phyloP scores from a whole-genome alignment of 108 stramenopile species.

The Pseudonitzschia multiseries region DNA sequence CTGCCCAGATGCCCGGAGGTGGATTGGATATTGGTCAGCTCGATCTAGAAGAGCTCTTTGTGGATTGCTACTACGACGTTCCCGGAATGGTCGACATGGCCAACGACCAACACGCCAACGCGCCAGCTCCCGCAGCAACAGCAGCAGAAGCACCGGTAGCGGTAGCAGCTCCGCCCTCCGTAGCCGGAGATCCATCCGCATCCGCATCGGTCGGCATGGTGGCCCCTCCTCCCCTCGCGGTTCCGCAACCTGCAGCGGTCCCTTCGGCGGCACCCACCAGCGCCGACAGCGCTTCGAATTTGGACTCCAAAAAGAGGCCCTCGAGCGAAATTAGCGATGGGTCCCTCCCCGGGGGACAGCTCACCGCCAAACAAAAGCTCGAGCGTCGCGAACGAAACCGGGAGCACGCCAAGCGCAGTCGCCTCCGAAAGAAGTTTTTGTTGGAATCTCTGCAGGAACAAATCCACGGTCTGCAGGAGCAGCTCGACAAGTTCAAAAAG shows the following conservation, averaged over 20 bases:
- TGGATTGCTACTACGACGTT: slow-evolving; percentile 85
- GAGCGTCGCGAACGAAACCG: slow-evolving; percentile 87
- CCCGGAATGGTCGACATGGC: slow-evolving; percentile 40
- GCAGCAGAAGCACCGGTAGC: too few species aligned
- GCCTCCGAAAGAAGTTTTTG: slow-evolving; percentile 97
- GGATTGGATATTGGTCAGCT: slow-evolving; percentile 24
- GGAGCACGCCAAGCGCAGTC: slow-evolving; percentile 94
- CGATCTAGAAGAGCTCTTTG: slow-evolving; percentile 86
- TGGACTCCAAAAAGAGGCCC: slow-evolving; percentile 35
- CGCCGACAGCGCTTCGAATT: too few species aligned
- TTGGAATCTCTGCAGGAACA: slow-evolving; percentile 94
- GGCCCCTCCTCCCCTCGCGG: slow-evolving; percentile 2
- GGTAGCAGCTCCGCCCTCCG: too few species aligned
- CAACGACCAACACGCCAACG: slow-evolving; percentile 11
- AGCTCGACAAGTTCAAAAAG: slow-evolving; percentile 69
- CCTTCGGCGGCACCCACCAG: slow-evolving; percentile 7
- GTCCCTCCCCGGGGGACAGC: slow-evolving; percentile 29
- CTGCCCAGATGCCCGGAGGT: too few species aligned
- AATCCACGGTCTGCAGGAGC: slow-evolving; percentile 86
- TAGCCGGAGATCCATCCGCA: slow-evolving; percentile 4
- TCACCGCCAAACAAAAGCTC: slow-evolving; percentile 82
- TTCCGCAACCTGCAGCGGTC: not conserved
- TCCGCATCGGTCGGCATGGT: not conserved
- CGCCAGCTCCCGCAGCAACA: not conserved
- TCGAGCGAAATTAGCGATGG: slow-evolving; percentile 38